Evolutionary conservation across 306 rosid genomes (phyloP).

Genomic region (Albizia julibrissin): DNA sequence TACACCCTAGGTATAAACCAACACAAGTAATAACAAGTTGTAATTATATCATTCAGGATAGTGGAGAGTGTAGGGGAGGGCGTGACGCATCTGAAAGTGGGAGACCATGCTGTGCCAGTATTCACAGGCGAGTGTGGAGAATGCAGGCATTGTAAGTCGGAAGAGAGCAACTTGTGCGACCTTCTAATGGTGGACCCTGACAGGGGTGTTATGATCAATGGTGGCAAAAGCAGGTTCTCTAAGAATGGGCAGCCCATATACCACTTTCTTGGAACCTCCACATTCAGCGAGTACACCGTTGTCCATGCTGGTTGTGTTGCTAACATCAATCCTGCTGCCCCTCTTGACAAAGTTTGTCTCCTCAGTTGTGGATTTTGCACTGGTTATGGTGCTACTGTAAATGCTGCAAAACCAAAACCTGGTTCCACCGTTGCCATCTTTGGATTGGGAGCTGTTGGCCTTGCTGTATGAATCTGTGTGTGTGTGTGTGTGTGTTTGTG

Average conservation of each 20-base stretch:
- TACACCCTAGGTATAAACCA: too few relatives aligned
- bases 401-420: background rate
- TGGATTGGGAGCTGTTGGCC: background rate
- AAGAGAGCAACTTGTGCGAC: background rate
- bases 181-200: background rate
- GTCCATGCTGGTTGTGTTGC: background rate
- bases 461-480: background rate
- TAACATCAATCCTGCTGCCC: background rate
- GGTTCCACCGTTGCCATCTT: background rate
- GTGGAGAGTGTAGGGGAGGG: background rate
- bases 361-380: conserved; percentile 48
- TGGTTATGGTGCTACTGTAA: conserved; percentile 31
- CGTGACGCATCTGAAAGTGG: background rate
- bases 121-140: background rate
- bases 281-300: conserved; percentile 42
- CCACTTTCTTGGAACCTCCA: conserved; percentile 68
- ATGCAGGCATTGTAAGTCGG: background rate
- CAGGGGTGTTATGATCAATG: conserved; percentile 33
- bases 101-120: background rate
- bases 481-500: background rate
- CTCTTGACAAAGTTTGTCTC: background rate
- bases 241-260: conserved; percentile 53
- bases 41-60: background rate
- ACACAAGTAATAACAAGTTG: too few relatives aligned
- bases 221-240: conserved; percentile 53